Evolutionary conservation across 768 basidiomycete genomes (phyloP), one percentile per base, ranked within the genome.

Genomic region (Austroboletus eburneus): DNA sequence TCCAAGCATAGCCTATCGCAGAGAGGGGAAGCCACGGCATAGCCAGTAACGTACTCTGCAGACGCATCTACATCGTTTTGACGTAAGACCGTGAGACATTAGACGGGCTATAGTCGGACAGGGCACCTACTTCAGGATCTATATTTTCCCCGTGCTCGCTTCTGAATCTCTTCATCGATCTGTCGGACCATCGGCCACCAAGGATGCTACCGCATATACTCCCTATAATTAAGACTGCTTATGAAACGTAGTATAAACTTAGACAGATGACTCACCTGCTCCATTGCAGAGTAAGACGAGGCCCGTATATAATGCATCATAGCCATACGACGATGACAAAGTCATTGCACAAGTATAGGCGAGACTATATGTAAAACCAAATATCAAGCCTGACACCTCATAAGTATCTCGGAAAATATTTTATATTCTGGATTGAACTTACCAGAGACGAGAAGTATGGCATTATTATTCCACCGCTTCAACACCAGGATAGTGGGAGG

Each of bases 211-310:
- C 82, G 5, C 64, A 45, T 43, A 82, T 68, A 51, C 69, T 71
- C 0, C 81, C 81, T 66, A 49, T 21, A n/a, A 32, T 7, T 21
- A 17, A 9, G 12, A 16, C 25, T 30, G 1, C 32, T 21, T 16
- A 36, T 51, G 29, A 34, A 23, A 13, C 29, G 5, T 29, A 17
- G 16, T 18, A 13, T 29, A n/a, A 37, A 33, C 10, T 38, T 27
- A 18, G 21, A 27, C 6, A 13, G 40, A 20, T 5, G 34, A 55
- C 73, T 34, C 43, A 80, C 86, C 86, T n/a, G 76, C 51, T 22
- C 91, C 91, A 59, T 76, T 87, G 0, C 83, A 65, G 2, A 96
- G 76, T 2, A 92, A 74, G 12, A 91, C 80, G 9, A 92, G 68
- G 6, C 92, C 92, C 20, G 86, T 85, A 45, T 78, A 69, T 5